Evolutionary conservation across 2,329 filamentous ascomycete species (phyloP).

Genomic region (Fusarium pininemorale): DNA sequence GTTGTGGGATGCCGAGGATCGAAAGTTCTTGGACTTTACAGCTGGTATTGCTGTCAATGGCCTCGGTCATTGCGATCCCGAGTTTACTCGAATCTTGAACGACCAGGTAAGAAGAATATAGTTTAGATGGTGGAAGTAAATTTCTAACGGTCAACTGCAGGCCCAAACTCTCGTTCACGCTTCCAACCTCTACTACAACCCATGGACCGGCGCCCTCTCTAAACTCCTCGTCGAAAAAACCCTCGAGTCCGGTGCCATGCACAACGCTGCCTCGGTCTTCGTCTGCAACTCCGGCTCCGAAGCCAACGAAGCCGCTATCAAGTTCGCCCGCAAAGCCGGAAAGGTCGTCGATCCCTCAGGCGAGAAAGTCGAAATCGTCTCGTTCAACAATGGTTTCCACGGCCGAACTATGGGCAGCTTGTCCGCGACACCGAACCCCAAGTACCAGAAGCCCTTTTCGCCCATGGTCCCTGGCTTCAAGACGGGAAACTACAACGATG

Average conservation of each 20-base stretch:
- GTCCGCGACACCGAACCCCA: conserved; percentile 96
- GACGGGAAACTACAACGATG: conserved; percentile 87
- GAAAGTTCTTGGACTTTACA: conserved; percentile 92
- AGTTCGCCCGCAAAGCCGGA: conserved; percentile 93
- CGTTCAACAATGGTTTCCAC: conserved; percentile 93
- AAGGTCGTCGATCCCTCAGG: conserved; percentile 77
- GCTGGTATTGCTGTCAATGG: conserved; percentile 95
- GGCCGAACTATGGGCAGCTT: conserved; percentile 94
- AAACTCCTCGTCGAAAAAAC: conserved; percentile 87
- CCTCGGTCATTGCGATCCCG: conserved; percentile 88
- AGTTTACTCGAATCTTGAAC: conserved; percentile 76
- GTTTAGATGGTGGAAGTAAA: background rate
- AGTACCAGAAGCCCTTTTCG: conserved; percentile 94
- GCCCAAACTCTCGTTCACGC: conserved; percentile 84
- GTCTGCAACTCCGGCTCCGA: conserved; percentile 97
- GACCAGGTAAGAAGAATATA: conserved; percentile 68
- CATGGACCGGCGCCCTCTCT: conserved; percentile 90
- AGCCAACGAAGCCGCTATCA: conserved; percentile 97
- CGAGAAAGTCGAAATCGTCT: conserved; percentile 84
- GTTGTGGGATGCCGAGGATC: conserved; percentile 89
- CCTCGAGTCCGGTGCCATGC: conserved; percentile 80
- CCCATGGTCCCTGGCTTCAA: conserved; percentile 96
- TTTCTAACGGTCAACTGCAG: conserved; percentile 45
- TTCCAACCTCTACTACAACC: conserved; percentile 97
- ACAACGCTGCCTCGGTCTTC: conserved; percentile 81